These are phyloP conservation scores for Aegilops tauschii DNA, from an alignment of 176 grass and related monocot genomes.

Conservation along the genomic window DNA sequence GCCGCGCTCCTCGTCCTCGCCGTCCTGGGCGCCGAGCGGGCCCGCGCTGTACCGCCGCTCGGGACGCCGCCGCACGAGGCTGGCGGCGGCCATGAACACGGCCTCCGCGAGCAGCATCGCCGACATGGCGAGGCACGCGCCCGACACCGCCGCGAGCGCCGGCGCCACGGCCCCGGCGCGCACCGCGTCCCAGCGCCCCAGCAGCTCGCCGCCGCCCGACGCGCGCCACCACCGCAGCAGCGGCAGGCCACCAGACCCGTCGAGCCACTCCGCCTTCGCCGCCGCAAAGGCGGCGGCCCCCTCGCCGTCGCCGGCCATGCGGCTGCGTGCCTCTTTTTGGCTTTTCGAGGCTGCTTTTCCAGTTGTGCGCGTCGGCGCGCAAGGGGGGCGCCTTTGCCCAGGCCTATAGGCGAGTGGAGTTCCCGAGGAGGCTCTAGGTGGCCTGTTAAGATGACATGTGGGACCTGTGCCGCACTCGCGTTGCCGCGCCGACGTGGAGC, in stretches of 20 bases:
- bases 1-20: slow-evolving; percentile 27
- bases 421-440: not conserved
- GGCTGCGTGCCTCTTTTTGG: not conserved
- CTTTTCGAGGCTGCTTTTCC: not conserved
- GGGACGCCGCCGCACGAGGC: slow-evolving; percentile 42
- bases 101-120: slow-evolving; percentile 74
- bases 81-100: slow-evolving; percentile 58
- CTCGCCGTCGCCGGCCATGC: slow-evolving; percentile 11
- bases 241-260: not conserved
- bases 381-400: slow-evolving; percentile 15
- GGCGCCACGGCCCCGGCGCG: slow-evolving; percentile 61
- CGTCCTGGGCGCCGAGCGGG: slow-evolving; percentile 17
- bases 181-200: slow-evolving; percentile 33
- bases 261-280: not conserved
- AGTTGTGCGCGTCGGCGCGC: slow-evolving; percentile 18
- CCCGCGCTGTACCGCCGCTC: slow-evolving; percentile 48
- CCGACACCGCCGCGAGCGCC: slow-evolving; percentile 45
- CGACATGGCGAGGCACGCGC: slow-evolving; percentile 57
- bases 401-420: not conserved
- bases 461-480: not conserved
- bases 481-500: not conserved
- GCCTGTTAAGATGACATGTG: not conserved
- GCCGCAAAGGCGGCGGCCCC: slow-evolving; percentile 3
- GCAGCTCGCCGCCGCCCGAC: not conserved
- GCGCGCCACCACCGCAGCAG: not conserved